Evolutionary conservation across 345 rosid species (phyloP).

Genomic region (Toxicodendron radicans): DNA sequence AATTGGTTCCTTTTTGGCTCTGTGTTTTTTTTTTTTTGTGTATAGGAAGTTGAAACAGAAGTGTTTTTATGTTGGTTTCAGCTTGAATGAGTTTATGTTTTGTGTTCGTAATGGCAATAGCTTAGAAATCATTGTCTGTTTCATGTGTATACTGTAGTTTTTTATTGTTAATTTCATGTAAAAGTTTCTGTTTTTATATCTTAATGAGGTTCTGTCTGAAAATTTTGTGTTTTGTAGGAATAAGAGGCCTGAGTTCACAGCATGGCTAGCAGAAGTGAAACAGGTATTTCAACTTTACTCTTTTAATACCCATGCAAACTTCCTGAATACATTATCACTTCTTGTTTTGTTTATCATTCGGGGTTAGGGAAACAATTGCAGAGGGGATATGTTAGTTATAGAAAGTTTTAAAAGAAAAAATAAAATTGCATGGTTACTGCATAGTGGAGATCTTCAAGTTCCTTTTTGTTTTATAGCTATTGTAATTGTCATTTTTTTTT

Average conservation of each 20-base stretch:
- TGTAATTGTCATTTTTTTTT: neutral
- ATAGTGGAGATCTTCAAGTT: neutral
- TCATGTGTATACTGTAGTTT: neutral
- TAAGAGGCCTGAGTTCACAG: slow-evolving; percentile 97
- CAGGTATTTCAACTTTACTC: slow-evolving; percentile 46
- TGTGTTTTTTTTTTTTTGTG: neutral
- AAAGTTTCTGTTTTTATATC: neutral
- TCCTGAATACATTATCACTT: neutral
- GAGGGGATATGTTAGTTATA: neutral
- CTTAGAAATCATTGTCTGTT: neutral
- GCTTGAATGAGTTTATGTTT: neutral
- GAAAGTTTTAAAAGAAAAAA: neutral
- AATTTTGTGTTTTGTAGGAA: slow-evolving; percentile 51
- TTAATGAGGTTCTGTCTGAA: neutral
- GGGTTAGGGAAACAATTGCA: too few species aligned
- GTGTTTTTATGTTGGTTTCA: neutral
- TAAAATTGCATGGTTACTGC: too few species aligned
- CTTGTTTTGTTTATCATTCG: neutral
- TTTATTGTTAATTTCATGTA: neutral
- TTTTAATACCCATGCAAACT: neutral
- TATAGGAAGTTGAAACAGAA: neutral
- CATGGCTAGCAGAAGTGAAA: slow-evolving; percentile 93
- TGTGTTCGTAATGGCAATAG: neutral
- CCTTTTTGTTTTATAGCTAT: neutral
- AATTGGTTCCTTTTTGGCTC: too few species aligned